Percentiles rank a stretch among this genome's conserved stretches.
Conservation (phyloP, 768 basidiomycete genomes). For the Boletus tomentosulus region DNA sequence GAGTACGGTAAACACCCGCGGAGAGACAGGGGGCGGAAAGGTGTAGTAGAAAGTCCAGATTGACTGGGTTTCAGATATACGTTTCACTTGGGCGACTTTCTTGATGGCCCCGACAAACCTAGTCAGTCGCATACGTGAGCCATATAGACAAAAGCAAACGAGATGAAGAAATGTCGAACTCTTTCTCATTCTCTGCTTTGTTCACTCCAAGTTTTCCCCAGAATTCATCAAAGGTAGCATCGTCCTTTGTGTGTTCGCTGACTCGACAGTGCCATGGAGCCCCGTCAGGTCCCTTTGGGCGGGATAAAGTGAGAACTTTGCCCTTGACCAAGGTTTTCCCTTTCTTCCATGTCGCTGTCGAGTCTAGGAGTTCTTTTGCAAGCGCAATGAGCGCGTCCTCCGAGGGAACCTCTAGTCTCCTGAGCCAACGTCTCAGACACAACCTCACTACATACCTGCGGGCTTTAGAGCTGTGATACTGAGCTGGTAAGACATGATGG, state of each 20-base stretch:
- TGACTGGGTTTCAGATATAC: conserved; percentile 55
- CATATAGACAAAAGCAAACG: neutral
- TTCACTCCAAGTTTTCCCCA: conserved; percentile 65
- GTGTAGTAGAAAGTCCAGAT: conserved; percentile 75
- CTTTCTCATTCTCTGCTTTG: conserved; percentile 65
- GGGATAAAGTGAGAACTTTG: conserved; percentile 52
- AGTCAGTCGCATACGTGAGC: conserved; percentile 1
- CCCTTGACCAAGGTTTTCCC: conserved; percentile 58
- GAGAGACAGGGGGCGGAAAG: conserved; percentile 65
- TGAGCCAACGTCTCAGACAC: neutral
- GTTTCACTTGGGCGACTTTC: conserved; percentile 58
- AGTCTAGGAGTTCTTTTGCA: conserved; percentile 52
- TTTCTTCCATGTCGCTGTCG: conserved; percentile 57
- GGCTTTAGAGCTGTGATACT: conserved; percentile 38
- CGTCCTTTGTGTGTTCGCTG: conserved; percentile 60
- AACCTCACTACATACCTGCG: conserved; percentile 30
- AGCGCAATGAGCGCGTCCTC: conserved; percentile 55
- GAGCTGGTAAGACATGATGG: conserved; percentile 34
- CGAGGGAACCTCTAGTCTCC: conserved; percentile 50
- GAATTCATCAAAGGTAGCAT: conserved; percentile 68
- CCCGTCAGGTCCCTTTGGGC: conserved; percentile 51
- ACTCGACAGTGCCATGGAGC: conserved; percentile 66
- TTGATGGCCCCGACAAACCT: conserved; percentile 67
- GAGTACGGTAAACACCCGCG: conserved; percentile 72
- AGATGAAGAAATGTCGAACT: conserved; percentile 39